phyloP scores from a whole-genome alignment of 805 yeast genomes.

The Teunomyces barrocoloradensis region DNA sequence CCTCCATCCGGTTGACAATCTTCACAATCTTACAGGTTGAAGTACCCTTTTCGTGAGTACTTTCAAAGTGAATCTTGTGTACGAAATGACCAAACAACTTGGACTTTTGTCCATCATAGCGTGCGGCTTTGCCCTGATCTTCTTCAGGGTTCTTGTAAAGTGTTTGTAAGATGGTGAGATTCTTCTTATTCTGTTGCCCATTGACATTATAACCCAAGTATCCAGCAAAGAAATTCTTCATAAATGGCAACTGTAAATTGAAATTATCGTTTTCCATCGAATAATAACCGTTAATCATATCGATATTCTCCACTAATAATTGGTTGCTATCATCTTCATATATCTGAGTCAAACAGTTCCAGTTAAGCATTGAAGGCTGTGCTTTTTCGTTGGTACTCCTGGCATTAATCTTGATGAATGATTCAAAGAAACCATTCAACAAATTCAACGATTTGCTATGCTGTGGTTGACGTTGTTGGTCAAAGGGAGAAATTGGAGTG shows the following conservation, averaged over 20 bases:
- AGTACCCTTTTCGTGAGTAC: constrained; percentile 6
- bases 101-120: constrained; percentile 7
- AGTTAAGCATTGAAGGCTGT: constrained; percentile 18
- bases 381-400: constrained; percentile 2
- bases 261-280: constrained; percentile 13
- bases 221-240: constrained; percentile 39
- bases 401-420: constrained; percentile 22
- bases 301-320: constrained; percentile 22
- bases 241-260: constrained; percentile 34
- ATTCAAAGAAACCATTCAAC: constrained; percentile 21
- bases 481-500: constrained; percentile 17
- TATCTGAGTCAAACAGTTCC: constrained; percentile 29
- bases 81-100: constrained; percentile 22
- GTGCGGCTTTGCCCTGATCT: not conserved
- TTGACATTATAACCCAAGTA: constrained; percentile 32
- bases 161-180: constrained; percentile 30
- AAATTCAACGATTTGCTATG: constrained; percentile 9
- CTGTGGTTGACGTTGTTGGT: not conserved
- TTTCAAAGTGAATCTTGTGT: constrained; percentile 19
- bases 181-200: constrained; percentile 22
- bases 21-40: constrained; percentile 11
- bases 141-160: constrained; percentile 22
- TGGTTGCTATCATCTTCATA: constrained; percentile 16
- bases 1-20: constrained; percentile 7
- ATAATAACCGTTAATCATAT: constrained; percentile 32